Evolutionary conservation across 139 green algal genomes (phyloP), one percentile per base, ranked within the genome.

Genomic region (Mesotaenium endlicherianum): DNA sequence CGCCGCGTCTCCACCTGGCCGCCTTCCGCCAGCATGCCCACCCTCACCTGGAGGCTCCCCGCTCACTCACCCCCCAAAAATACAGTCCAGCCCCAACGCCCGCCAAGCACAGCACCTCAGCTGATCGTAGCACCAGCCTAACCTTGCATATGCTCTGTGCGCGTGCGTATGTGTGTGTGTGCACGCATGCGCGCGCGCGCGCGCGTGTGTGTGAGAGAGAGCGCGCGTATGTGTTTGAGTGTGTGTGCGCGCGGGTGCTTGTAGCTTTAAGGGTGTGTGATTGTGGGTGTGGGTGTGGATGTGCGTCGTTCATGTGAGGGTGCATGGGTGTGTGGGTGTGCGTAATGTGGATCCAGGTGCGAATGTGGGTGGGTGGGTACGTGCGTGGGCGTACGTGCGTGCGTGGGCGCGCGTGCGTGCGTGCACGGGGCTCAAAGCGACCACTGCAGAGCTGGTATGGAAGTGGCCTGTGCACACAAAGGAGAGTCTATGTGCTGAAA

Each of bases 1-100:
- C 75, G 70, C n/a, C 41, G 71, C 30, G 77, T 60, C 74, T 92
- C 82, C 47, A 84, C 55, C 44, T 72, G 72, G 71, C 89, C 84
- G 5, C 75, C 70, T 1, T 74, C 49, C 31, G 82, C 69, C 75
- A 93, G 72, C 59, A 88, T 72, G 2, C 50, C 76, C 1, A 90
- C 38, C 1, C 79, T 79, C 31, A 93, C 77, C 68, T 86, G 78
- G 55, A 39, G 55, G 55, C n/a, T 26, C 4, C 8, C 59, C n/a
- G n/a, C n/a, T n/a, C n/a, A n/a, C n/a, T n/a, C n/a, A n/a, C n/a
- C n/a, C n/a, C n/a, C n/a, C 49, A 14, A 30, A 14, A 59, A 30
- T 16, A 59, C 14, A 59, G 14, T 14, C 49, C 16, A 16, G 49
- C 14, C 49, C 14, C 49, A 30, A 59, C 49, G 49, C 16, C 49